Evolutionary conservation across 2,329 filamentous ascomycete species (phyloP).

Genomic region (Hirsutella minnesotensis): DNA sequence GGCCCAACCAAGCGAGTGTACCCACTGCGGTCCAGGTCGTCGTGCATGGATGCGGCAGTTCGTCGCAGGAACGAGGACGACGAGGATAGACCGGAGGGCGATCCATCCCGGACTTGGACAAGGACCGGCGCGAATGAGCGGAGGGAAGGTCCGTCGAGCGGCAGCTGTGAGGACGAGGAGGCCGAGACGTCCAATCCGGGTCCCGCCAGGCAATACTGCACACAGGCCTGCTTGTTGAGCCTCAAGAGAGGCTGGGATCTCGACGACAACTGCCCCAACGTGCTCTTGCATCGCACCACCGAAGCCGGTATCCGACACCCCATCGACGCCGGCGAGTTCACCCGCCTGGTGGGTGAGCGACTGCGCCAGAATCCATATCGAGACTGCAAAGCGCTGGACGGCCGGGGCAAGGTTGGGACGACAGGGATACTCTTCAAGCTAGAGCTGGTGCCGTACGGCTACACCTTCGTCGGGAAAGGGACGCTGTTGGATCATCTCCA

Average conservation of each 20-base stretch:
- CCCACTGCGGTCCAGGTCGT: not conserved
- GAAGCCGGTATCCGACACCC: constrained; percentile 5
- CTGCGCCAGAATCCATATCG: constrained; percentile 6
- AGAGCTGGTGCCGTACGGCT: too few relatives aligned
- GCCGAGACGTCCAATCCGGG: constrained; percentile 5
- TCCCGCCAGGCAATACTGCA: too few relatives aligned
- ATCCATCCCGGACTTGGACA: not conserved
- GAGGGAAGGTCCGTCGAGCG: not conserved
- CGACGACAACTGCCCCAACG: constrained; percentile 11
- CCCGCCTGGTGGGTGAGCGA: constrained; percentile 3
- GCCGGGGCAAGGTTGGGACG: not conserved
- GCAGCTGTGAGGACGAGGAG: constrained; percentile 6
- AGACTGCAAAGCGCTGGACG: constrained; percentile 3
- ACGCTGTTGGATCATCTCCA: too few relatives aligned
- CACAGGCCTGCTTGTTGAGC: constrained; percentile 10
- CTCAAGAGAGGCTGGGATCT: constrained; percentile 9
- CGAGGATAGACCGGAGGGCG: not conserved
- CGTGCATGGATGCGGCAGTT: not conserved
- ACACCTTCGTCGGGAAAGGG: too few relatives aligned
- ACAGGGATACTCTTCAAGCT: constrained; percentile 9
- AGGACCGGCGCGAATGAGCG: not conserved
- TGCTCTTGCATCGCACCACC: constrained; percentile 6
- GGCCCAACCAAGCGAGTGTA: too few relatives aligned
- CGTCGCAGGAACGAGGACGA: not conserved
- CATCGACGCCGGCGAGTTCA: constrained; percentile 5